Base-by-base conservation (phyloP, 345 rosid species). In the Mangifera indica region DNA sequence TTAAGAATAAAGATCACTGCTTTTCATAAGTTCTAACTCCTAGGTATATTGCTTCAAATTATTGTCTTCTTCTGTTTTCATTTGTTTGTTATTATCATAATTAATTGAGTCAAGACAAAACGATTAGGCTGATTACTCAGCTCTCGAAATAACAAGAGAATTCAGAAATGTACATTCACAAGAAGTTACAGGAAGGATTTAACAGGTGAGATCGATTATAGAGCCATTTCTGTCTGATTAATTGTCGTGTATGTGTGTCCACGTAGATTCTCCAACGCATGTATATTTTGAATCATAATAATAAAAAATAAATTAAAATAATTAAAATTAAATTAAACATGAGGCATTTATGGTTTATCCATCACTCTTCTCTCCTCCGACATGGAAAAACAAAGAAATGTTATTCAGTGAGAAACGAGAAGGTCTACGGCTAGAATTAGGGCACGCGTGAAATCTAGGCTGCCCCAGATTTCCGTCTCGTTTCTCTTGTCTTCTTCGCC, bases 21-120 rank as follows among this genome's bases (percentile, higher is more conserved):
- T 62, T 70, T 85, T 82, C n/a, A n/a, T 83, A 87, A 84, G 87
- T 84, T 82, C 84, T 84, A 89, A 86, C 89, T 86, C 84, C 87
- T 64, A 84, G 84, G 88, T 60, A 75, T 66, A 18, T 77, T 22
- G 21, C 40, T 61, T 14, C 70, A 56, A 21, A 73, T 45, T 71
- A 73, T 53, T 71, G 57, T 40, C 10, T 22, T n/a, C 37, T 70
- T 60, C 65, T 70, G 65, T 69, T 45, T 69, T 15, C 57, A 58
- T 58, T 17, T 45, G 6, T 59, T 70, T 70, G 45, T 45, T 59
- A 65, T 48, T 48, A 7, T 65, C 46, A 45, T 24, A 37, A 37
- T 37, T 37, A 37, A 37, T 37, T 37, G 5, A 37, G 40, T 37
- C 42, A 45, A 11, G 42, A 69, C 56, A 55, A 56, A 24, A 40